These are phyloP conservation scores for Solanum microdontum DNA, from an alignment of 257 asterid species.

Conservation along the genomic window DNA sequence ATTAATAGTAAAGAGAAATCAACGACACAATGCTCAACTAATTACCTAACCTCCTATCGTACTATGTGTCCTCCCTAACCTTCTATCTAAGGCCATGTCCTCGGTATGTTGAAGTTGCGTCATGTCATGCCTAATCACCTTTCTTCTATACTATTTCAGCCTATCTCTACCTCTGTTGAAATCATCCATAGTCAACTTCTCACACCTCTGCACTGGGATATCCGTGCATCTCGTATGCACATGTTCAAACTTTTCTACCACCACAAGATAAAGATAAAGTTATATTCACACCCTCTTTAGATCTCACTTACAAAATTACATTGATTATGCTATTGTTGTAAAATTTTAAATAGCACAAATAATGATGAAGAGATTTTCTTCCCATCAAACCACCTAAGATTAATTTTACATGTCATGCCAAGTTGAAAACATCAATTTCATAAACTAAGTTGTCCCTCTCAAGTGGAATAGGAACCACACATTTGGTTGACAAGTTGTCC, in stretches of 20 bases:
- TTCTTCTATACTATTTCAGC: too few relatives aligned
- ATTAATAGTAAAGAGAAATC: not conserved
- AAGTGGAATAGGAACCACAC: not conserved
- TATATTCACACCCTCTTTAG: not conserved
- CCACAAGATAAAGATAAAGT: not conserved
- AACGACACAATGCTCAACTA: not conserved
- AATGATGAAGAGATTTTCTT: not conserved
- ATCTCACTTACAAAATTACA: not conserved
- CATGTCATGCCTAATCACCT: too few relatives aligned
- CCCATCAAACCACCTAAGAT: not conserved
- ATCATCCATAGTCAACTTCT: too few relatives aligned
- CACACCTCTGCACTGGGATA: not conserved
- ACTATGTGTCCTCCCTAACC: not conserved
- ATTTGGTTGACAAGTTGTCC: not conserved
- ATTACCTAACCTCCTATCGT: not conserved
- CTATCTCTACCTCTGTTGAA: not conserved
- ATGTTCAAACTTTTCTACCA: not conserved
- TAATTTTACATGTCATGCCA: not conserved
- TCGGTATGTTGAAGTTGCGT: fast-evolving
- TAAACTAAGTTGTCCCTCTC: not conserved
- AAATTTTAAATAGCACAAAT: not conserved
- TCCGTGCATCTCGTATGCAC: not conserved
- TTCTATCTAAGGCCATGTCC: not conserved
- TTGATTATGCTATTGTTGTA: not conserved
- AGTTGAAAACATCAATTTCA: not conserved